Percentiles rank a stretch among this genome's conserved stretches.
These are phyloP conservation scores for Calocybe gangraenosa DNA, from an alignment of 768 basidiomycete species.

Conservation along the genomic window DNA sequence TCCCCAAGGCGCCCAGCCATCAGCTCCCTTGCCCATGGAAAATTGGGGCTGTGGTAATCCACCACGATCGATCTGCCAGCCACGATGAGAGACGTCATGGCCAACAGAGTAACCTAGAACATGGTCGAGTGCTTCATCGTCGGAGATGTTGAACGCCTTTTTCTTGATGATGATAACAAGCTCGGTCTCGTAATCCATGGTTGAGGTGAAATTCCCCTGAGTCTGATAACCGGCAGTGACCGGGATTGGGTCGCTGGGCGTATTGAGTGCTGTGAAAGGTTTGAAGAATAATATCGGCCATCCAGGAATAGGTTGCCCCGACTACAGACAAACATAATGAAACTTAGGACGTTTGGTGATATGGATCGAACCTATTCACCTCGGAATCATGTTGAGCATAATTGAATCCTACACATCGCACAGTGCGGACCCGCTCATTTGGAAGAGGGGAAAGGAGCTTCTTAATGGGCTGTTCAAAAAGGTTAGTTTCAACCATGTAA, in stretches of 20 bases:
- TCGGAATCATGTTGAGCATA: conserved; percentile 23
- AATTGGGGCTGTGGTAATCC: conserved; percentile 37
- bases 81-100: conserved; percentile 38
- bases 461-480: conserved; percentile 17
- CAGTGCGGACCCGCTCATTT: conserved; percentile 22
- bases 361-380: conserved; percentile 4
- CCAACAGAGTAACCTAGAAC: conserved; percentile 37
- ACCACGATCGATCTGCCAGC: conserved; percentile 41
- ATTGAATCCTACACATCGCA: conserved; percentile 27
- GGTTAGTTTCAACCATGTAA: neutral
- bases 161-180: conserved; percentile 39
- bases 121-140: conserved; percentile 36
- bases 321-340: conserved; percentile 7
- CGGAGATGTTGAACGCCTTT: conserved; percentile 37
- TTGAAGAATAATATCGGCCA: conserved; percentile 24
- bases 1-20: conserved; percentile 40
- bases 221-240: conserved; percentile 29
- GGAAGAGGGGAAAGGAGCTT: conserved; percentile 24
- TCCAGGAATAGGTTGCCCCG: conserved; percentile 17
- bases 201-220: conserved; percentile 34
- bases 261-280: conserved; percentile 25
- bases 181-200: conserved; percentile 40
- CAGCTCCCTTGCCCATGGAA: conserved; percentile 40
- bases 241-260: conserved; percentile 18
- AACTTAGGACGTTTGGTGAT: neutral